These are phyloP conservation scores for Solanum lycopersicoides DNA, from an alignment of 257 asterid species.

Conservation along the genomic window DNA sequence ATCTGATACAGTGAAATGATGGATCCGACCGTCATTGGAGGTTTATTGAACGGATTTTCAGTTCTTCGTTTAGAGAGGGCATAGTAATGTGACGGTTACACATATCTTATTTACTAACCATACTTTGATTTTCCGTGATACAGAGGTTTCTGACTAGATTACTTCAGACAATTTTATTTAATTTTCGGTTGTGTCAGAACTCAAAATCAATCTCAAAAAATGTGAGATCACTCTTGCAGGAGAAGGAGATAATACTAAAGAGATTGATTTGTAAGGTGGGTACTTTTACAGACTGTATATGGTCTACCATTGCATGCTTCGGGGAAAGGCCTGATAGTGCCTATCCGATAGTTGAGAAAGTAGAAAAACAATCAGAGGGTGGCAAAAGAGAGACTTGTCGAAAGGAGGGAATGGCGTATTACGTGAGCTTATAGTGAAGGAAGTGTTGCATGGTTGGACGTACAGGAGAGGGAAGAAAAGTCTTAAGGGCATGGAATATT, in stretches of 20 bases:
- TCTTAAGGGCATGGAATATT: no score
- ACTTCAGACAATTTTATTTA: background rate
- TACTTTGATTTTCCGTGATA: background rate
- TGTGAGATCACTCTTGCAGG: background rate
- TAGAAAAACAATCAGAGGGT: background rate
- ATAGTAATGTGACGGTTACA: background rate
- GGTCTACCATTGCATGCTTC: background rate
- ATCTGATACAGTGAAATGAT: background rate
- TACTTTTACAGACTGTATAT: background rate
- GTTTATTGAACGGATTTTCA: background rate
- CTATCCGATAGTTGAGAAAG: background rate
- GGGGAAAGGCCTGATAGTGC: background rate
- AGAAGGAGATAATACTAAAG: background rate
- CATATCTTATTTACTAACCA: background rate
- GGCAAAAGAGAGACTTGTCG: background rate
- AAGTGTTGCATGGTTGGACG: no score
- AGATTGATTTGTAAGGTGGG: background rate
- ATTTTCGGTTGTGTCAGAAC: background rate
- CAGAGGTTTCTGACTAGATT: background rate
- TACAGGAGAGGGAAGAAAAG: no score
- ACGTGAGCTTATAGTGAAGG: no score
- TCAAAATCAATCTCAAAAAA: background rate
- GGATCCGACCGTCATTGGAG: background rate
- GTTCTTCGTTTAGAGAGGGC: background rate
- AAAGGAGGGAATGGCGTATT: background rate